Percentiles rank a stretch among this genome's conserved stretches.
Evolutionary conservation across 768 basidiomycete genomes (phyloP).

Genomic region (Collybiopsis confluens): DNA sequence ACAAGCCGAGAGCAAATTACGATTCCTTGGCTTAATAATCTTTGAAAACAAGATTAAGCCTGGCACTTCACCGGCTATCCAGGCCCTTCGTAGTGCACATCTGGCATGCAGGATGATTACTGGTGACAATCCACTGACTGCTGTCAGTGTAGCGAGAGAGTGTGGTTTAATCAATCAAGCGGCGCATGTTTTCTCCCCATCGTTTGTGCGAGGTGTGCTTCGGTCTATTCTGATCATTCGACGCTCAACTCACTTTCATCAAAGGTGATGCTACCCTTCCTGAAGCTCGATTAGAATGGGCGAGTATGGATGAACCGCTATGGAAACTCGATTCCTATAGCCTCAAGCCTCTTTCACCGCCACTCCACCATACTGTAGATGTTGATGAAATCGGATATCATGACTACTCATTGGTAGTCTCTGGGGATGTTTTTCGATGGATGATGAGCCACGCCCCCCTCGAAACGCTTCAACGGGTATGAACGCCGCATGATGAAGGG

Average conservation of each 20-base stretch:
- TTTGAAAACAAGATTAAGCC: constrained; percentile 98
- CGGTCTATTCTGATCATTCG: background rate
- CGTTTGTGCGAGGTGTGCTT: constrained; percentile 64
- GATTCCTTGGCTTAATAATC: constrained; percentile 92
- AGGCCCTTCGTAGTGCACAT: constrained; percentile 83
- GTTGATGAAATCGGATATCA: constrained; percentile 69
- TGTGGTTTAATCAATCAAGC: constrained; percentile 85
- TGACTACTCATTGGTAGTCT: constrained; percentile 89
- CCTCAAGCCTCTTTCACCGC: constrained; percentile 73
- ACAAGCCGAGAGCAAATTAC: constrained; percentile 86
- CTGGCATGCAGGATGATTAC: constrained; percentile 97
- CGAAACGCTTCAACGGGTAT: constrained; percentile 89
- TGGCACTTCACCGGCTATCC: constrained; percentile 86
- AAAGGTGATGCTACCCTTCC: constrained; percentile 52
- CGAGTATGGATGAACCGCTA: constrained; percentile 80
- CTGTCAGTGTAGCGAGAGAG: constrained; percentile 94
- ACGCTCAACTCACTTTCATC: background rate
- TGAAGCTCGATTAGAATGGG: constrained; percentile 77
- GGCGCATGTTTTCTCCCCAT: constrained; percentile 83
- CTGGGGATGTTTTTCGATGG: constrained; percentile 97
- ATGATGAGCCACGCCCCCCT: constrained; percentile 93
- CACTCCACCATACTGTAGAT: constrained; percentile 67
- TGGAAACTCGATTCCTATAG: constrained; percentile 89
- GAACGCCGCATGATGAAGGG: constrained; percentile 20
- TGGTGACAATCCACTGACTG: constrained; percentile 94